Evolutionary conservation across 495 filamentous ascomycete species (phyloP).

Genomic region (Elaphomyces granulatus): DNA sequence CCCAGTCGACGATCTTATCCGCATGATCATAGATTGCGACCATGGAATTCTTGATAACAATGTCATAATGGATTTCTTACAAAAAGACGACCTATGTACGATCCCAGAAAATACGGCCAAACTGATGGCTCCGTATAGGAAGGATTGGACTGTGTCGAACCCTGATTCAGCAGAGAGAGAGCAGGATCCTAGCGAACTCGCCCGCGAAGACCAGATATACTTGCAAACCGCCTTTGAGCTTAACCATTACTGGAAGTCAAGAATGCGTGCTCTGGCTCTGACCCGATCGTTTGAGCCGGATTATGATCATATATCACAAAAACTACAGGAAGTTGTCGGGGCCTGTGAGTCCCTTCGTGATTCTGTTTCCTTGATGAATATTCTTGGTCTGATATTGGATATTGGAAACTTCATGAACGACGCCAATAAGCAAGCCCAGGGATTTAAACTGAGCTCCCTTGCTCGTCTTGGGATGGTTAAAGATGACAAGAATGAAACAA

Average conservation of each 20-base stretch:
- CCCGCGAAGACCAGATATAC: slow-evolving; percentile 89
- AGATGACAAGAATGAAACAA: slow-evolving; percentile 95
- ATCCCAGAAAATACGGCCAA: slow-evolving; percentile 85
- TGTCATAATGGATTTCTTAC: slow-evolving; percentile 96
- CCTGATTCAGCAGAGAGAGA: slow-evolving; percentile 67
- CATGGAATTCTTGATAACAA: slow-evolving; percentile 76
- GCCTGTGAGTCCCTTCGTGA: slow-evolving; percentile 83
- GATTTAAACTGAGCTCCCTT: slow-evolving; percentile 96
- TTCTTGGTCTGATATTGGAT: slow-evolving; percentile 88
- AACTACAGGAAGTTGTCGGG: slow-evolving; percentile 64
- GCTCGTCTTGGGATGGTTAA: slow-evolving; percentile 93
- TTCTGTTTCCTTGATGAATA: slow-evolving; percentile 85
- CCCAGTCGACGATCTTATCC: slow-evolving; percentile 67
- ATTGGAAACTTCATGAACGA: slow-evolving; percentile 99
- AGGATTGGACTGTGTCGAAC: slow-evolving; percentile 89
- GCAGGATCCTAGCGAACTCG: slow-evolving; percentile 77
- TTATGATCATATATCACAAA: slow-evolving; percentile 77
- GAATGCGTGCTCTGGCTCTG: slow-evolving; percentile 78
- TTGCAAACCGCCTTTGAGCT: slow-evolving; percentile 86
- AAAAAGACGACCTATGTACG: slow-evolving; percentile 79
- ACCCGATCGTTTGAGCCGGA: slow-evolving; percentile 77
- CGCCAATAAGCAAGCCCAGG: slow-evolving; percentile 91
- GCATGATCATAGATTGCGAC: slow-evolving; percentile 94
- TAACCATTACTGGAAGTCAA: slow-evolving; percentile 96
- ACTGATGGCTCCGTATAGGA: slow-evolving; percentile 84